Evolutionary conservation across 1,139 yeast species (phyloP).

Genomic region (Blastobotrys aristatus): DNA sequence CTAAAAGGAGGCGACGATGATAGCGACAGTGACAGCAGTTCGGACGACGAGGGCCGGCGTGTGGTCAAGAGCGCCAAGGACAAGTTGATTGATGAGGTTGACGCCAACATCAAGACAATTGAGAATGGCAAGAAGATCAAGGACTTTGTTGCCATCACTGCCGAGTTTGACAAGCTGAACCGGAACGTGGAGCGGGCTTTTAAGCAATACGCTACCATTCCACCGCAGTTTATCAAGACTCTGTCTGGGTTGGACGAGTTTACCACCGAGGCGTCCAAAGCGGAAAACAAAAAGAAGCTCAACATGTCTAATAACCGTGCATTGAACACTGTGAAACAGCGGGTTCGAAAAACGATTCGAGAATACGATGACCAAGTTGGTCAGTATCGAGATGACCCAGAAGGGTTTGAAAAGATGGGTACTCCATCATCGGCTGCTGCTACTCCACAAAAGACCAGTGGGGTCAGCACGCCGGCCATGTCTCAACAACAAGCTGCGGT

Average conservation of each 20-base stretch:
- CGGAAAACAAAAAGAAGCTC: constrained; percentile 67
- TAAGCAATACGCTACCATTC: constrained; percentile 69
- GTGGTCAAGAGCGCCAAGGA: constrained; percentile 93
- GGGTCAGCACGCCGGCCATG: neutral
- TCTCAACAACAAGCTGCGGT: neutral
- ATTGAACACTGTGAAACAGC: constrained; percentile 81
- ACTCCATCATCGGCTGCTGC: constrained; percentile 19
- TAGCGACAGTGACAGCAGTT: constrained; percentile 47
- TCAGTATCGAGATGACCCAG: constrained; percentile 65
- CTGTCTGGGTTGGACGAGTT: constrained; percentile 71
- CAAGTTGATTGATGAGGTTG: constrained; percentile 84
- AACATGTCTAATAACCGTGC: constrained; percentile 85
- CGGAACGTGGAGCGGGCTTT: constrained; percentile 61
- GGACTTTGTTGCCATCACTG: constrained; percentile 73
- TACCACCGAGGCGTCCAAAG: constrained; percentile 51
- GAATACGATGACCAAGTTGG: constrained; percentile 58
- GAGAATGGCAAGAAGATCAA: constrained; percentile 65
- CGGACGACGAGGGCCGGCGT: constrained; percentile 58
- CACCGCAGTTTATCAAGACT: constrained; percentile 64
- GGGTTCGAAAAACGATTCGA: constrained; percentile 74
- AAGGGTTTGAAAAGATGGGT: constrained; percentile 50
- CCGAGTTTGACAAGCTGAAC: constrained; percentile 72
- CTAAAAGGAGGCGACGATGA: constrained; percentile 43
- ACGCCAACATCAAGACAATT: constrained; percentile 58
- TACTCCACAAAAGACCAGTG: constrained; percentile 4